phyloP scores from a whole-genome alignment of 345 rosid genomes.

The Gossypium rotundifolium region DNA sequence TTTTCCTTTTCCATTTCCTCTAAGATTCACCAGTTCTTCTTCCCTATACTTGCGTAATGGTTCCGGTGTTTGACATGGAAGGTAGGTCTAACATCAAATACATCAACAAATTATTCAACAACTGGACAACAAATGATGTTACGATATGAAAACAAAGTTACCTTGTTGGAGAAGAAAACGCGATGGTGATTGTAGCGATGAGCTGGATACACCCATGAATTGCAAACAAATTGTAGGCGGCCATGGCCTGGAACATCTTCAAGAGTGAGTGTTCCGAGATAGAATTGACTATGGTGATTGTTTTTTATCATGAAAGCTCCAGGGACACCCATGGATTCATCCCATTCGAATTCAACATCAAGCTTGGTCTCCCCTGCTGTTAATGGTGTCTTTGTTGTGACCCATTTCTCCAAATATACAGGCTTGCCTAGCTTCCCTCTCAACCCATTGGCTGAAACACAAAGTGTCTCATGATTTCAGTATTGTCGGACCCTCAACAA shows the following conservation, averaged over 20 bases:
- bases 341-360: conserved; percentile 48
- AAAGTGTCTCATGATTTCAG: too few species aligned
- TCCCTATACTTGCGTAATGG: conserved; percentile 53
- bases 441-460: conserved; percentile 26
- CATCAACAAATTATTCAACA: background rate
- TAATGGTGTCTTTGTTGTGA: conserved; percentile 20
- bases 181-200: conserved; percentile 62
- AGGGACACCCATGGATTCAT: conserved; percentile 56
- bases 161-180: conserved; percentile 89
- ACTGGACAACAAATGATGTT: background rate
- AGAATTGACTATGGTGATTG: conserved; percentile 60
- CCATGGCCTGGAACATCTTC: conserved; percentile 49
- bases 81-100: conserved; percentile 49
- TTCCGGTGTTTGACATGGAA: conserved; percentile 78
- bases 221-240: conserved; percentile 63
- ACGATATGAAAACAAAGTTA: conserved; percentile 17
- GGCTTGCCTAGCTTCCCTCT: conserved; percentile 50
- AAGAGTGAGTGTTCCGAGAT: conserved; percentile 58
- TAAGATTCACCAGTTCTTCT: conserved; percentile 58
- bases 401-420: conserved; percentile 53
- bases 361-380: conserved; percentile 49
- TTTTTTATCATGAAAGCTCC: conserved; percentile 62
- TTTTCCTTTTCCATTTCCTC: conserved; percentile 56
- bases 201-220: conserved; percentile 87
- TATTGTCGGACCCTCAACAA: too few species aligned